A percentile compares a stretch with the other conserved stretches of the same genome.
Evolutionary conservation across 768 basidiomycete genomes (phyloP).

Genomic region (Hysterangium stoloniferum): DNA sequence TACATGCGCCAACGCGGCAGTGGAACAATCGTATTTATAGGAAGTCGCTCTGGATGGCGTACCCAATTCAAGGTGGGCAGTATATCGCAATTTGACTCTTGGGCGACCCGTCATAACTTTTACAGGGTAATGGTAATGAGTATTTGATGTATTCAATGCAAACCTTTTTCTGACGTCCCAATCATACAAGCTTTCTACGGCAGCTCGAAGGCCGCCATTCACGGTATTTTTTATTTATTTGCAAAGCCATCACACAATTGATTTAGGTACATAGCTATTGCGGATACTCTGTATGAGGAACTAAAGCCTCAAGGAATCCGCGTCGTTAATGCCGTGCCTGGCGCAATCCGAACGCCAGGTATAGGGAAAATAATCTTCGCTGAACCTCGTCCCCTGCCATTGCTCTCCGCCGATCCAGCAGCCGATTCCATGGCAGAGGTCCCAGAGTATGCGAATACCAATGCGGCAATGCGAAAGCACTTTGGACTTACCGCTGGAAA

Average conservation of each 20-base stretch:
- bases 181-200: constrained; percentile 33
- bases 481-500: constrained; percentile 15
- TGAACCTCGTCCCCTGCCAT: background rate
- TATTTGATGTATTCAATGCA: background rate
- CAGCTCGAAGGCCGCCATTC: constrained; percentile 54
- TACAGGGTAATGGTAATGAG: background rate
- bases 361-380: constrained; percentile 33
- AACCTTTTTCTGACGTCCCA: background rate
- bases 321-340: constrained; percentile 50
- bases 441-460: background rate
- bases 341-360: constrained; percentile 52
- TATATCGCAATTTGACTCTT: too few relatives aligned
- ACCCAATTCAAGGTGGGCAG: constrained; percentile 1
- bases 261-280: constrained; percentile 33
- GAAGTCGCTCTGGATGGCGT: constrained; percentile 48
- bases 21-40: constrained; percentile 43
- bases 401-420: background rate
- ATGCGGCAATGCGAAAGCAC: background rate
- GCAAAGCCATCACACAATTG: background rate
- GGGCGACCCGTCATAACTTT: background rate
- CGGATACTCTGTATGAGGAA: constrained; percentile 47
- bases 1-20: constrained; percentile 38
- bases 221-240: constrained; percentile 33
- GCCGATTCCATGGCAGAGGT: background rate
- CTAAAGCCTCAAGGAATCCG: constrained; percentile 48